A percentile compares a stretch with the other conserved stretches of the same genome.
These are phyloP conservation scores for Annulohypoxylon bovei DNA, from an alignment of 495 filamentous ascomycete genomes.

Conservation along the genomic window DNA sequence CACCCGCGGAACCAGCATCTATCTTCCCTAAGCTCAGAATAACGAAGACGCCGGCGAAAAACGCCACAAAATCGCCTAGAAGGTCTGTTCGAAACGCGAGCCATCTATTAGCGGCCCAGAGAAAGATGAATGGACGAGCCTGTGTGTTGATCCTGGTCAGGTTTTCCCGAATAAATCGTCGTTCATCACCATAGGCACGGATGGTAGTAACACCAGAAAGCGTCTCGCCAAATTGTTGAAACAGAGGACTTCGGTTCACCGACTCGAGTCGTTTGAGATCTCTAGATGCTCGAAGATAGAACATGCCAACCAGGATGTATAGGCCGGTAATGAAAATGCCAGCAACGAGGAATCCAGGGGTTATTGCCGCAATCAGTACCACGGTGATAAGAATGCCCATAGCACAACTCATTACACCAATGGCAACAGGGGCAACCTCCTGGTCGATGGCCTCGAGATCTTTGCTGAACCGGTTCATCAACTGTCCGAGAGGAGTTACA, in stretches of 20 bases:
- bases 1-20: constrained; percentile 92
- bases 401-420: constrained; percentile 65
- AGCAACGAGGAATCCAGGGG: constrained; percentile 89
- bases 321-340: constrained; percentile 84
- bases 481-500: constrained; percentile 91
- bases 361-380: constrained; percentile 89
- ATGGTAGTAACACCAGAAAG: constrained; percentile 97
- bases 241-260: constrained; percentile 91
- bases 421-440: constrained; percentile 91
- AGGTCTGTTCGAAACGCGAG: constrained; percentile 92
- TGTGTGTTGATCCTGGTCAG: constrained; percentile 88
- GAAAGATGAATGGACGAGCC: constrained; percentile 91
- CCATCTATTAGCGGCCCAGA: constrained; percentile 99
- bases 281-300: constrained; percentile 90
- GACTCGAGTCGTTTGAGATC: constrained; percentile 97
- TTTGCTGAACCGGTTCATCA: constrained; percentile 99
- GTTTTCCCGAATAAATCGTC: constrained; percentile 94
- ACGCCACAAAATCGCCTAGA: constrained; percentile 89
- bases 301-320: constrained; percentile 82
- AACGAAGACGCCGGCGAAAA: constrained; percentile 94
- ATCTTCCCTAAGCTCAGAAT: constrained; percentile 83
- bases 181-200: constrained; percentile 93
- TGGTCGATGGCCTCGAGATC: constrained; percentile 96
- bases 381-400: constrained; percentile 84
- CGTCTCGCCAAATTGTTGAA: constrained; percentile 98